Evolutionary conservation across 352 stramenopile species (phyloP), one percentile per base, ranked within the genome.

Genomic region (Globisporangium carolinianum): DNA sequence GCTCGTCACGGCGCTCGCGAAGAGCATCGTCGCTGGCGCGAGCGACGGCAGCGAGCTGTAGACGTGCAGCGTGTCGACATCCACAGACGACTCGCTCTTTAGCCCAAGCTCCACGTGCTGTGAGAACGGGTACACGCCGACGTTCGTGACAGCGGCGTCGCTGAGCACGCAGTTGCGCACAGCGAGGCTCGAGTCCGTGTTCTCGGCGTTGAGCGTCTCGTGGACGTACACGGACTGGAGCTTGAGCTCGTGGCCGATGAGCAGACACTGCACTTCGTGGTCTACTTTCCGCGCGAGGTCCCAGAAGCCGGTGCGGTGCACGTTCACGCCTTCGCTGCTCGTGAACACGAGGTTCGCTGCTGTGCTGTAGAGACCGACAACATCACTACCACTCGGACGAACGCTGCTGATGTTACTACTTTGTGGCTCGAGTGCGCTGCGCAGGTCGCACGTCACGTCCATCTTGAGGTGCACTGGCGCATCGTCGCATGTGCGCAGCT

Each of bases 211-310:
- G 12, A 85, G 68, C 49, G 69, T 72, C 62, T 87, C 77, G 51
- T 87, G 76, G 15, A 82, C 69, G 55, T 75, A 87, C 11, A 84
- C 67, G 6, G 71, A 77, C 64, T 87, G 77, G 47, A 87, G 66
- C 54, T 80, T 79, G 54, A 85, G 62, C 56, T 87, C 76, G 57
- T 85, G 76, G n/a, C 69, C 61, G 10, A 80, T 52, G 10, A 77
- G 42, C 15, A 68, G 52, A 32, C 68, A 76, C 36, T 73, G 57
- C 37, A 66, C 72, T 50, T 87, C 77, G 49, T 71, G 69, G 9
- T 86, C 73, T n/a, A 73, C 69, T 49, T 72, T 71, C 17, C 75
- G 71, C 7, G 73, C 75, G 3, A 86, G 49, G 17, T 79, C 71
- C 77, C 77, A 87, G 55, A 87, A 87, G 15, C 60, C 55, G 42